phyloP scores from a whole-genome alignment of 148 eudicot species.

The Rhododendron mucronatum region DNA sequence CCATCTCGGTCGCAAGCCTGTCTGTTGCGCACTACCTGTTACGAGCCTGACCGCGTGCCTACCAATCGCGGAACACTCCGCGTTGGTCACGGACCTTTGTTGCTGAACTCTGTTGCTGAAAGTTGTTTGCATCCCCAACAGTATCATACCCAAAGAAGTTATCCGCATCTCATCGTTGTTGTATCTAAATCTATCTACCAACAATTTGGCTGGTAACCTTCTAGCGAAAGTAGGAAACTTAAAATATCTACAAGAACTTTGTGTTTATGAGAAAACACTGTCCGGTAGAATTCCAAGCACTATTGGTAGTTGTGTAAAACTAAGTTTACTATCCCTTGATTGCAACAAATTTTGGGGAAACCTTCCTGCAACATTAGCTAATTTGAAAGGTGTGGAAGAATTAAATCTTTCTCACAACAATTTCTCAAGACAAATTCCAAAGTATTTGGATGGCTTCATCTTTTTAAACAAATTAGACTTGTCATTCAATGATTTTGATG shows the following conservation, averaged over 20 bases:
- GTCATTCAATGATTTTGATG: constrained; percentile 1
- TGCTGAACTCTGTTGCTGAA: too few species aligned
- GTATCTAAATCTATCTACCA: not conserved
- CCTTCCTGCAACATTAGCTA: not conserved
- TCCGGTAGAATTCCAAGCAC: not conserved
- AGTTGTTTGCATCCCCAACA: too few species aligned
- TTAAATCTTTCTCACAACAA: constrained; percentile 1
- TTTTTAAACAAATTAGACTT: not conserved
- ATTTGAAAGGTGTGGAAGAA: not conserved
- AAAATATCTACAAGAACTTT: accelerated
- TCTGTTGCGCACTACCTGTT: too few species aligned
- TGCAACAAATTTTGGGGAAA: not conserved
- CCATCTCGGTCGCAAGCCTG: too few species aligned
- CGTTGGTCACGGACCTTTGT: too few species aligned
- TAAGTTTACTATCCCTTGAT: not conserved
- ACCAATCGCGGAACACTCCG: too few species aligned
- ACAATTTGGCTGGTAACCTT: not conserved
- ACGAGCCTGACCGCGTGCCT: too few species aligned
- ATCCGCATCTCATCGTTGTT: not conserved
- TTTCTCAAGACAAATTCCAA: not conserved
- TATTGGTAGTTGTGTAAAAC: not conserved
- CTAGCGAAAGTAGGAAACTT: not conserved
- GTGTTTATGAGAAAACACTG: not conserved
- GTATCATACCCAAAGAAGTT: not conserved
- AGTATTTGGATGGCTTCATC: not conserved